Conservation (phyloP, 768 basidiomycete genomes). For the Kwoniella sp. region DNA sequence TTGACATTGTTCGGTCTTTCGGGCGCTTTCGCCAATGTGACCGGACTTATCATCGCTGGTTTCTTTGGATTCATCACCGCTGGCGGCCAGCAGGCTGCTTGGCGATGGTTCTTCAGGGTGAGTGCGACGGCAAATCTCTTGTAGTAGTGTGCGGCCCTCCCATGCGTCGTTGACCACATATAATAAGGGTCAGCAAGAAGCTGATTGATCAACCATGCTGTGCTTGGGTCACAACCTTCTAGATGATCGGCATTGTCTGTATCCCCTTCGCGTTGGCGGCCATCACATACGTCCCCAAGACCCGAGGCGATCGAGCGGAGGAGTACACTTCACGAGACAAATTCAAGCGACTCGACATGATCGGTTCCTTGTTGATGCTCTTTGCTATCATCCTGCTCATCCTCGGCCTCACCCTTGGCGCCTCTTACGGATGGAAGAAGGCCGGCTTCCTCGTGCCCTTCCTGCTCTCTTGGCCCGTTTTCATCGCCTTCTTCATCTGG, state of each 20-base stretch:
- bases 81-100: constrained; percentile 38
- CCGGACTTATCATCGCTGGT: constrained; percentile 37
- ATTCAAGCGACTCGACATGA: constrained; percentile 45
- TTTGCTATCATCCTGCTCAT: constrained; percentile 49
- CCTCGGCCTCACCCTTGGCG: constrained; percentile 52
- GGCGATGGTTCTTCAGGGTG: constrained; percentile 50
- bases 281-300: constrained; percentile 28
- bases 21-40: constrained; percentile 37
- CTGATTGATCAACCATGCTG: too few relatives aligned
- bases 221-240: too few relatives aligned
- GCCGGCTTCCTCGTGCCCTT: constrained; percentile 50
- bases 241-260: constrained; percentile 25
- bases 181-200: too few relatives aligned
- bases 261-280: constrained; percentile 27
- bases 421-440: constrained; percentile 49
- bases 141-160: too few relatives aligned
- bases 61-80: constrained; percentile 40
- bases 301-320: constrained; percentile 18
- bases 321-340: constrained; percentile 22
- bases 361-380: constrained; percentile 45
- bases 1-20: constrained; percentile 34
- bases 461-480: constrained; percentile 43
- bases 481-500: constrained; percentile 51
- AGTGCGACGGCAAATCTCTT: background rate
- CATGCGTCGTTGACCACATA: too few relatives aligned